Percentiles rank a stretch among this genome's conserved stretches.
Evolutionary conservation across 257 asterid genomes (phyloP).

Genomic region (Parsonsia alboflavescens): DNA sequence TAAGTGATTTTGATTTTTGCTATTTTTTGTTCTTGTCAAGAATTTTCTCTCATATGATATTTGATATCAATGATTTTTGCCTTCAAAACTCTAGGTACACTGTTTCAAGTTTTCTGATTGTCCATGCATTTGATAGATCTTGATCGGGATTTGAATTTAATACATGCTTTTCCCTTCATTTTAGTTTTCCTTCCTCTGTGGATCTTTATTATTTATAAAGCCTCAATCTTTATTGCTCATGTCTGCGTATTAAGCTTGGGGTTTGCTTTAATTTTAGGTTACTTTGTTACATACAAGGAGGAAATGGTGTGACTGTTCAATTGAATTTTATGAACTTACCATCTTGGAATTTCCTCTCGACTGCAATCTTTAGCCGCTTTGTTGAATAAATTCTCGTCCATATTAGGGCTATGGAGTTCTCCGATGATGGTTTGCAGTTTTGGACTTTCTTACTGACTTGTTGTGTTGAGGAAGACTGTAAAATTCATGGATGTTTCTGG

Average conservation of each 20-base stretch:
- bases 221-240: conserved; percentile 16
- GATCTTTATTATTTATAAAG: conserved; percentile 14
- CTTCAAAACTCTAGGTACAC: conserved; percentile 10
- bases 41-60: not conserved
- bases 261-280: not conserved
- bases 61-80: conserved; percentile 7
- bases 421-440: not conserved
- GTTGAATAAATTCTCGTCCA: not conserved
- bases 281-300: not conserved
- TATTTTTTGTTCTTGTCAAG: conserved; percentile 1
- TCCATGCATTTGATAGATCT: conserved; percentile 17
- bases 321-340: not conserved
- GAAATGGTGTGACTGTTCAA: not conserved
- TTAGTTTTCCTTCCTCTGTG: not conserved
- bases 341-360: not conserved
- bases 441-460: conserved; percentile 1
- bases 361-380: not conserved
- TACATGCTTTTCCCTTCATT: not conserved
- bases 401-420: not conserved
- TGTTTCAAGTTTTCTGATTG: conserved; percentile 13
- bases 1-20: conserved; percentile 12
- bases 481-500: not conserved
- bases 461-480: not conserved
- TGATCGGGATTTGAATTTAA: not conserved
- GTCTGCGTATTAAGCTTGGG: conserved; percentile 4